Evolutionary conservation across 441 rosid species (phyloP), one percentile per base, ranked within the genome.

Genomic region (Syzygium malaccense): DNA sequence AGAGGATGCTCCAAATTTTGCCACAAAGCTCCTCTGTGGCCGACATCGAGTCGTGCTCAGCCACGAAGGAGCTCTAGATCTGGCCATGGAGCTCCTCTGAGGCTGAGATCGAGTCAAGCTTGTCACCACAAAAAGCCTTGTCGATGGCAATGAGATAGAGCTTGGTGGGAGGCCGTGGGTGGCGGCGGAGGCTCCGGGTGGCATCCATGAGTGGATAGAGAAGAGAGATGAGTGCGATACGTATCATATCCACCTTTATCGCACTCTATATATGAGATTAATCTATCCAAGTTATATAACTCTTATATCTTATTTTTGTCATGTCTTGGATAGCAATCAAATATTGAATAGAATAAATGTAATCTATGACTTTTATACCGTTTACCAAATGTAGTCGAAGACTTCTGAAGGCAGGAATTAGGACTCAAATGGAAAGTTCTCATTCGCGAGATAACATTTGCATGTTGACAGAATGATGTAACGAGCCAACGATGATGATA

Each of bases 391-490:
- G 2, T 5, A 11, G 8, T 6, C 41, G 37, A 20, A 37, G 28
- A 71, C 26, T 37, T 20, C 0, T 11, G 0, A 71, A 12, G 23
- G 1, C 0, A 12, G 2, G 12, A 68, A 71, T 5, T 20, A 37
- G 0, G 49, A 71, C 8, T 71, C 0, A 10, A 37, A 11, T 37
- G 10, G 20, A 37, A 58, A 37, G 37, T 5, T 37, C 48, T 37
- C 80, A 10, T 33, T 68, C 25, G 7, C 15, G 25, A 33, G 80
- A 71, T 25, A 37, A 11, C 4, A 11, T 71, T 71, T 71, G 49
- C 5, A 71, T 0, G n/a, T 2, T 0, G 3, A 11, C 28, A 11
- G 7, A 25, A 37, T 11, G 49, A 1, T 3, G 12, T 20, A 19
- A 71, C 0, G 3, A 1, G 49, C 49, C 17, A 37, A 71, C 2